A percentile compares a stretch with the other conserved stretches of the same genome.
Conservation (phyloP, 2,329 filamentous ascomycete species). For the Penicillium sp. region DNA sequence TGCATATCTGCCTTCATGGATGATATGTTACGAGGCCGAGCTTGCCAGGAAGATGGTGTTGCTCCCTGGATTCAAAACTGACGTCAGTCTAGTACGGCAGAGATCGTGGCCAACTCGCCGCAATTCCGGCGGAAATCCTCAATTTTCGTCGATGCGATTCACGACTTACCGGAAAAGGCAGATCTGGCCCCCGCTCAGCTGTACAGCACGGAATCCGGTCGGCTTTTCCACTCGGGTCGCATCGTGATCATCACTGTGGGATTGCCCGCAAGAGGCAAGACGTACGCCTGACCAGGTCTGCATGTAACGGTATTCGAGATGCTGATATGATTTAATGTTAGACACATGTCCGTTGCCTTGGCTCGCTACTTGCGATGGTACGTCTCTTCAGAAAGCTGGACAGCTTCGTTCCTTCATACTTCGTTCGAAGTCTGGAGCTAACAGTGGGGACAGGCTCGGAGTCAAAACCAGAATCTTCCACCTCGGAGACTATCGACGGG, state of each 20-base stretch:
- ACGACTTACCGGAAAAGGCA: constrained; percentile 81
- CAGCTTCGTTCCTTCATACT: background rate
- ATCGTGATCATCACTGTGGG: constrained; percentile 98
- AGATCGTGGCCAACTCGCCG: constrained; percentile 87
- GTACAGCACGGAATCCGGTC: constrained; percentile 96
- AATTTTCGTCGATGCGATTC: constrained; percentile 95
- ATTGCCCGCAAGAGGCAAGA: constrained; percentile 92
- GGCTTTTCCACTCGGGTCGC: constrained; percentile 93
- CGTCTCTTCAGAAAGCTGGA: constrained; percentile 26
- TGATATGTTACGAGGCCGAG: background rate
- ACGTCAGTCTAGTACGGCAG: constrained; percentile 68
- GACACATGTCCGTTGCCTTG: constrained; percentile 92
- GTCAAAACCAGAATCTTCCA: constrained; percentile 99
- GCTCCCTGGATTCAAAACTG: constrained; percentile 21
- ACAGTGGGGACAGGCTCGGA: constrained; percentile 66
- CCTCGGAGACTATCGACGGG: constrained; percentile 91
- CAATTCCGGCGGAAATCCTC: constrained; percentile 90
- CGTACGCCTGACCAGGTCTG: constrained; percentile 57
- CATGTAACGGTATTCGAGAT: background rate
- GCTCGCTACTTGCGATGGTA: constrained; percentile 91
- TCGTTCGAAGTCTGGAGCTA: constrained; percentile 1
- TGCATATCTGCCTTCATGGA: background rate
- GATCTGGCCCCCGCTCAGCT: constrained; percentile 93
- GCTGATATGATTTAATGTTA: constrained; percentile 37
- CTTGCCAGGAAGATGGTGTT: background rate